Conservation (phyloP, 768 basidiomycete genomes). For the Pisolithus microcarpus region DNA sequence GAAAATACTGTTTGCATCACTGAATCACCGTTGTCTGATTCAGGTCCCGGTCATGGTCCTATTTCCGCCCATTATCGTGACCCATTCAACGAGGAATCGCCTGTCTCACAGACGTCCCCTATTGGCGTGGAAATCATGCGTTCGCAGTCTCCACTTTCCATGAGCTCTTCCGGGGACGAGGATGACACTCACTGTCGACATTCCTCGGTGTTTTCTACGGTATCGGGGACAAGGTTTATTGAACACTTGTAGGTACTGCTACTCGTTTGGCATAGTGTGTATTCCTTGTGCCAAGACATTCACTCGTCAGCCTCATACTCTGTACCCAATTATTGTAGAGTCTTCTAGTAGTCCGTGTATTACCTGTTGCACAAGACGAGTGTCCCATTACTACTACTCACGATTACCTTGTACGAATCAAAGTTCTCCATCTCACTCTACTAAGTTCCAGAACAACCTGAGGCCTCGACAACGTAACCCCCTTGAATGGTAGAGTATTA, state of each 20-base stretch:
- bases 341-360: background rate
- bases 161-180: constrained; percentile 17
- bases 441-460: too few relatives aligned
- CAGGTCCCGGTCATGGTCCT: constrained; percentile 9
- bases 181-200: constrained; percentile 11
- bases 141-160: constrained; percentile 26
- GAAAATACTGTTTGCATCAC: constrained; percentile 7
- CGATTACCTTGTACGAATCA: too few relatives aligned
- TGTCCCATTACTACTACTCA: too few relatives aligned
- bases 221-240: constrained; percentile 43
- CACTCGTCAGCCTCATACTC: background rate
- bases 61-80: constrained; percentile 10
- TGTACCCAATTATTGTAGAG: background rate
- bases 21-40: constrained; percentile 25
- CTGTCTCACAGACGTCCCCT: constrained; percentile 1
- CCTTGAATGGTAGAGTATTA: too few relatives aligned
- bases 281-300: background rate
- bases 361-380: background rate
- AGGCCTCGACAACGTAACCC: too few relatives aligned
- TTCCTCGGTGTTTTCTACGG: constrained; percentile 16
- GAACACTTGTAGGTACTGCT: constrained; percentile 25
- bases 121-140: constrained; percentile 7
- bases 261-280: background rate
- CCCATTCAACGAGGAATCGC: constrained; percentile 14
- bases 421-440: too few relatives aligned